These are phyloP conservation scores for Nigrospora osmanthi DNA, from an alignment of 2,329 filamentous ascomycete species.

Conservation along the genomic window DNA sequence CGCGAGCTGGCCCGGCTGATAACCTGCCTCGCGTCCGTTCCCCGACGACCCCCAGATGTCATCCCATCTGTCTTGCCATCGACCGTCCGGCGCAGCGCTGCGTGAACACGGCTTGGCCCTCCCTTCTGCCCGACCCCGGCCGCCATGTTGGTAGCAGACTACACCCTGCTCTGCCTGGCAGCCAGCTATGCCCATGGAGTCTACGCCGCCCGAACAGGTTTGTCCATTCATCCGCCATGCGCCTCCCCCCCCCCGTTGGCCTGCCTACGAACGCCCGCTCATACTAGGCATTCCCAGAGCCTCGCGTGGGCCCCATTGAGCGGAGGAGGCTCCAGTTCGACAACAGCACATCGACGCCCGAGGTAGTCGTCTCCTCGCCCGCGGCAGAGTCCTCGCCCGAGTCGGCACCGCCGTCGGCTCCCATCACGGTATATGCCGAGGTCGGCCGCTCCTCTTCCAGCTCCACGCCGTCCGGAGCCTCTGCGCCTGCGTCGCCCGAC, in stretches of 20 bases:
- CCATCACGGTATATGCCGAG: too few relatives aligned
- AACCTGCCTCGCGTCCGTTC: neutral
- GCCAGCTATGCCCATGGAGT: conserved; percentile 10
- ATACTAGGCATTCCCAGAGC: conserved; percentile 9
- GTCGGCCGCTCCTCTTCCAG: too few relatives aligned
- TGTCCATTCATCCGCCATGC: conserved; percentile 4
- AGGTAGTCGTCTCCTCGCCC: too few relatives aligned
- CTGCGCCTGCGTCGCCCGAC: too few relatives aligned
- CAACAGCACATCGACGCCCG: neutral
- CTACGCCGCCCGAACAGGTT: conserved; percentile 9
- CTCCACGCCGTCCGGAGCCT: too few relatives aligned
- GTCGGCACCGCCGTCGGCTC: too few relatives aligned
- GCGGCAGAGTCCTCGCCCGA: too few relatives aligned
- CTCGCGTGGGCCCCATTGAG: conserved; percentile 7
- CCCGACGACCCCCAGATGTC: neutral
- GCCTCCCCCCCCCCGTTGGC: too few relatives aligned
- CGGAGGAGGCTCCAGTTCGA: conserved; percentile 8
- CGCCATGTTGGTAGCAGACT: conserved; percentile 11
- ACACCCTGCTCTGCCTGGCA: conserved; percentile 11
- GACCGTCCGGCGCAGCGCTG: conserved; percentile 8
- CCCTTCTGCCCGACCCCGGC: conserved; percentile 5
- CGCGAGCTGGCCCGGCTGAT: neutral
- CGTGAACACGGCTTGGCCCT: conserved; percentile 8
- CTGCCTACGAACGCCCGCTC: neutral
- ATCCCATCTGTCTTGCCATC: neutral